Conservation (phyloP, 2,329 filamentous ascomycete species). For the Achaetomium macrosporum region DNA sequence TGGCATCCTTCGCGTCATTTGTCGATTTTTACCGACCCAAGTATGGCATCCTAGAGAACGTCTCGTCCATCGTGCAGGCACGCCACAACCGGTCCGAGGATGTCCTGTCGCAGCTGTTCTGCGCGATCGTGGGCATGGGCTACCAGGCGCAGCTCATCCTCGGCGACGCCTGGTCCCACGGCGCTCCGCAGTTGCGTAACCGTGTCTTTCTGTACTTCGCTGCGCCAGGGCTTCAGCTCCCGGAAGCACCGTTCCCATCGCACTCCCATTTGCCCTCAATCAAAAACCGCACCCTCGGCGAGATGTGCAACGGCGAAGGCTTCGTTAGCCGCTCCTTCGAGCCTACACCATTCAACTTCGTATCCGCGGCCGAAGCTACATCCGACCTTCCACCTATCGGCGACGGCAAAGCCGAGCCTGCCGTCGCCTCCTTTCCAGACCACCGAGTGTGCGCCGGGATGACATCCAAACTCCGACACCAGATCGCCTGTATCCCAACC, state of each 20-base stretch:
- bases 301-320: constrained; percentile 50
- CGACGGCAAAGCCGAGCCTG: constrained; percentile 56
- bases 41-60: constrained; percentile 76
- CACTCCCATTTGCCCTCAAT: constrained; percentile 51
- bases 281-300: constrained; percentile 43
- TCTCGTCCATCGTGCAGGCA: constrained; percentile 55
- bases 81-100: constrained; percentile 45
- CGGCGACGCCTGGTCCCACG: constrained; percentile 63
- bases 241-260: constrained; percentile 51
- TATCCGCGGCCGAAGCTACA: constrained; percentile 49
- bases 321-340: constrained; percentile 49
- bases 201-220: constrained; percentile 68
- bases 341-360: constrained; percentile 55
- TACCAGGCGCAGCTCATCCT: constrained; percentile 67
- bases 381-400: constrained; percentile 57
- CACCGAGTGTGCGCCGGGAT: constrained; percentile 50
- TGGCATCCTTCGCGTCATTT: constrained; percentile 69
- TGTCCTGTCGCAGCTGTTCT: constrained; percentile 67
- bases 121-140: constrained; percentile 66
- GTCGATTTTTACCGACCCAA: constrained; percentile 68
- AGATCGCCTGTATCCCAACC: constrained; percentile 55
- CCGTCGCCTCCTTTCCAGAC: constrained; percentile 59
- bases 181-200: constrained; percentile 58
- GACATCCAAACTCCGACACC: constrained; percentile 34
- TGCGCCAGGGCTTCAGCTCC: constrained; percentile 56